Conservation (phyloP, 352 stramenopile species). For the Peronospora belbahrii region DNA sequence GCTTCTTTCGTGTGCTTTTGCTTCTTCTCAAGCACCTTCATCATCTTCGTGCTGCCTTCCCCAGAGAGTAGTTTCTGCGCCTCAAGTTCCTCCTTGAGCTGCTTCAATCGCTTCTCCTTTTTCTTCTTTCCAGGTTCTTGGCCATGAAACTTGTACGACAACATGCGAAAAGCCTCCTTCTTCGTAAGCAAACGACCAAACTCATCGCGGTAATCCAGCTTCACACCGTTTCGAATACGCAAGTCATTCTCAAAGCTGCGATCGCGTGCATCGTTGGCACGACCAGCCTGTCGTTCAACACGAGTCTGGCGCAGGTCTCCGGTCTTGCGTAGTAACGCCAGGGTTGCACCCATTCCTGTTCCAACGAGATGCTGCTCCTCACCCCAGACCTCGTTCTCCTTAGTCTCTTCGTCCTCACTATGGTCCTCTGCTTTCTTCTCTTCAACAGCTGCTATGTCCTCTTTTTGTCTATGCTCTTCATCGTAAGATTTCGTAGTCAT, state of each 20-base stretch:
- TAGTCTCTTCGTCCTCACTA: conserved; percentile 39
- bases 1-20: conserved; percentile 76
- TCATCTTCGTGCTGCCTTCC: conserved; percentile 77
- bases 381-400: conserved; percentile 60
- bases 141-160: conserved; percentile 98
- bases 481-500: conserved; percentile 4
- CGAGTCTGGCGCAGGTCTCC: conserved; percentile 88
- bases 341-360: conserved; percentile 86
- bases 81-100: conserved; percentile 77
- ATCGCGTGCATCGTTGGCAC: conserved; percentile 92
- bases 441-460: conserved; percentile 17
- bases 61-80: conserved; percentile 67
- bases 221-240: conserved; percentile 75
- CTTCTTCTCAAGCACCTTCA: conserved; percentile 81
- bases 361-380: conserved; percentile 81
- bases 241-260: conserved; percentile 88
- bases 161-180: conserved; percentile 96
- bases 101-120: conserved; percentile 90
- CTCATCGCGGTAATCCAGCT: conserved; percentile 96
- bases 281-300: conserved; percentile 87
- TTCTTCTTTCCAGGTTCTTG: conserved; percentile 96
- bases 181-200: conserved; percentile 93
- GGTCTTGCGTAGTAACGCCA: conserved; percentile 89
- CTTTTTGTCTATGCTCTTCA: conserved; percentile 33
- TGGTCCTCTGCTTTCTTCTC: conserved; percentile 29